Base-by-base conservation (phyloP, 352 stramenopile genomes). In the Phytopythium kandeliae region DNA sequence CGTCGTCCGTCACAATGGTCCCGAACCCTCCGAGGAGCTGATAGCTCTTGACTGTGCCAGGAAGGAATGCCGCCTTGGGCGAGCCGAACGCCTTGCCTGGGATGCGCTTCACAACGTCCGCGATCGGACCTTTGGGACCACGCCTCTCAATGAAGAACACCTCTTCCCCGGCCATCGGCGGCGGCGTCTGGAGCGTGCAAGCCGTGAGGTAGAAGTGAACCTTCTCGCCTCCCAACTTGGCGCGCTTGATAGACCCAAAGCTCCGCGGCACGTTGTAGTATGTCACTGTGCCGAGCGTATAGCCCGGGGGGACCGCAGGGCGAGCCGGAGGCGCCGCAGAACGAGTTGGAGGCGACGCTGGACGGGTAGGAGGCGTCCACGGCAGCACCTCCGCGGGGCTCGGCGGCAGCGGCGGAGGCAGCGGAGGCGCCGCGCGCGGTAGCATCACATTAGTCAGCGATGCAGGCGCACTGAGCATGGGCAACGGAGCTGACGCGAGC, bases 191-290 rank as follows among this genome's bases (percentile, higher is more conserved):
- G 21, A 28, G n/a, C 12, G 17, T 19, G 38, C 38, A 45, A 3
- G 38, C 38, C 12, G 21, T 30, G 38, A 45, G 38, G 38, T 30
- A 28, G 12, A 45, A 45, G 38, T 45, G 24, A 4, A 45, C 21
- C 21, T 45, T 31, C 1, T 17, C 21, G n/a, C n/a, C n/a, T 2
- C 21, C 12, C 0, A 22, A 10, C 2, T 0, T 13, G 4, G 38
- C 10, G 38, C 38, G 38, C 38, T 45, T 45, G 22, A 45, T 45
- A 22, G 16, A 19, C 38, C 38, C 38, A 13, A 45, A 45, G 10
- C 3, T 19, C 4, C 38, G 22, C 38, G 24, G n/a, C 37, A 24
- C 19, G 12, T 45, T 45, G 22, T 31, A 45, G 22, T 30, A 30
- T 0, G 4, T 12, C 8, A 45, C 19, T 1, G 19, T 22, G 22